Evolutionary conservation across 208 protist genomes (phyloP).

Genomic region (Leishmania major): DNA sequence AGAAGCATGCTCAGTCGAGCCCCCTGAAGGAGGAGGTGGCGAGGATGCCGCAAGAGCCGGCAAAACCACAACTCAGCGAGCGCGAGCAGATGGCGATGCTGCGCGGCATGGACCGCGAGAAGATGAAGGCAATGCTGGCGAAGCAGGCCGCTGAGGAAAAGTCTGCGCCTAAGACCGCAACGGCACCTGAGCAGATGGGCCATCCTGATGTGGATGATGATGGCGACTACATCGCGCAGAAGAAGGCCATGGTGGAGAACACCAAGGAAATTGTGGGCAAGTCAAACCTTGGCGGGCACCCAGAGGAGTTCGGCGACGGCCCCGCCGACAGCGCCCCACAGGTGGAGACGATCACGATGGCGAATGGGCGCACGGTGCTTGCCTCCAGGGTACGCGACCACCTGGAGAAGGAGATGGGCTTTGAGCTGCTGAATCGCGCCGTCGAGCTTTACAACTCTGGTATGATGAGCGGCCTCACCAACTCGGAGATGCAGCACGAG

Average conservation of each 20-base stretch:
- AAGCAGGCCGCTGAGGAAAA: conserved; percentile 55
- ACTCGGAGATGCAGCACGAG: conserved; percentile 73
- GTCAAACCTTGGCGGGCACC: conserved; percentile 73
- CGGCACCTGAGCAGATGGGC: conserved; percentile 17
- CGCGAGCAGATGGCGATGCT: conserved; percentile 90
- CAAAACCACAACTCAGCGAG: conserved; percentile 65
- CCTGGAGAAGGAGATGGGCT: conserved; percentile 75
- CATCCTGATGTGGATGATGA: conserved; percentile 87
- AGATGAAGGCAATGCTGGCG: conserved; percentile 85
- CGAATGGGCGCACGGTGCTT: conserved; percentile 56
- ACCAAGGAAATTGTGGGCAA: conserved; percentile 80
- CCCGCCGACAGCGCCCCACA: conserved; percentile 53
- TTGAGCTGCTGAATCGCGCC: conserved; percentile 61
- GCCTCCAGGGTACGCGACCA: conserved; percentile 59
- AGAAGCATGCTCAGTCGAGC: conserved; percentile 10
- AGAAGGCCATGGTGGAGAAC: conserved; percentile 79
- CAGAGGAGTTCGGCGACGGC: conserved; percentile 86
- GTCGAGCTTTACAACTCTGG: conserved; percentile 74
- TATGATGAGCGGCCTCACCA: conserved; percentile 64
- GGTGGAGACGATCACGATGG: conserved; percentile 72
- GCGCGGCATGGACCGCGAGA: conserved; percentile 85
- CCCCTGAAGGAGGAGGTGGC: conserved; percentile 1
- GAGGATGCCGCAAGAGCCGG: conserved; percentile 21
- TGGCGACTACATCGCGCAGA: conserved; percentile 84
- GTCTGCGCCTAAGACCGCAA: conserved; percentile 7